Conservation (phyloP, 495 filamentous ascomycete species). For the Sordaria brevicollis region DNA sequence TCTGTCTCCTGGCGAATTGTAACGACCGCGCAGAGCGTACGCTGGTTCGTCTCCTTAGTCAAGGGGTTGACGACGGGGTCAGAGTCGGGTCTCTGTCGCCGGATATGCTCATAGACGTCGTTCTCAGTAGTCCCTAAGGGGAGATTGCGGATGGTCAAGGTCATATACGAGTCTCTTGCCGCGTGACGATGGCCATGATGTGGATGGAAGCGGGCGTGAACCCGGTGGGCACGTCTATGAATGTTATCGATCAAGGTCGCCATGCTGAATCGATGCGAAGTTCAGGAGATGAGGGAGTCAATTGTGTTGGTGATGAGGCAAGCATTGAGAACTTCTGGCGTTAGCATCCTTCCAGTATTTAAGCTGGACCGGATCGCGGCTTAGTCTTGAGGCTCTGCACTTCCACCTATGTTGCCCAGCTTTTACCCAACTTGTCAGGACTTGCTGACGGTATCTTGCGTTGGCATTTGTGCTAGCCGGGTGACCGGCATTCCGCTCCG, state of each 20-base stretch:
- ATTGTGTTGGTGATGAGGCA: neutral
- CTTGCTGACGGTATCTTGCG: neutral
- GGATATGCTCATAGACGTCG: constrained; percentile 5
- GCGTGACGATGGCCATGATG: neutral
- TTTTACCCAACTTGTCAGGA: neutral
- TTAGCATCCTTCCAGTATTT: neutral
- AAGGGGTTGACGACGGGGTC: constrained; percentile 1
- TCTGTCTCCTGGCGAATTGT: constrained; percentile 4
- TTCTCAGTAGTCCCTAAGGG: constrained; percentile 5
- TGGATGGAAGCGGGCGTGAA: neutral
- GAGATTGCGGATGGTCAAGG: constrained; percentile 7
- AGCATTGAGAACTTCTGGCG: neutral
- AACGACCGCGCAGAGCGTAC: constrained; percentile 1
- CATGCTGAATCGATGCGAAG: neutral
- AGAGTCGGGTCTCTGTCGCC: neutral
- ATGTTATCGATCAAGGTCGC: neutral
- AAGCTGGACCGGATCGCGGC: neutral
- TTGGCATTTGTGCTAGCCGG: neutral
- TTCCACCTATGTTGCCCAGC: neutral
- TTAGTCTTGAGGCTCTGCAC: neutral
- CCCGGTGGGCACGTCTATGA: neutral
- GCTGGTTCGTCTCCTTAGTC: neutral
- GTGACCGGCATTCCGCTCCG: neutral
- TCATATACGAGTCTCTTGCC: constrained; percentile 2
- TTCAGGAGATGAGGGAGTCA: neutral